Conservation (phyloP, 2,329 filamentous ascomycete species). For the Microdochium nivale region DNA sequence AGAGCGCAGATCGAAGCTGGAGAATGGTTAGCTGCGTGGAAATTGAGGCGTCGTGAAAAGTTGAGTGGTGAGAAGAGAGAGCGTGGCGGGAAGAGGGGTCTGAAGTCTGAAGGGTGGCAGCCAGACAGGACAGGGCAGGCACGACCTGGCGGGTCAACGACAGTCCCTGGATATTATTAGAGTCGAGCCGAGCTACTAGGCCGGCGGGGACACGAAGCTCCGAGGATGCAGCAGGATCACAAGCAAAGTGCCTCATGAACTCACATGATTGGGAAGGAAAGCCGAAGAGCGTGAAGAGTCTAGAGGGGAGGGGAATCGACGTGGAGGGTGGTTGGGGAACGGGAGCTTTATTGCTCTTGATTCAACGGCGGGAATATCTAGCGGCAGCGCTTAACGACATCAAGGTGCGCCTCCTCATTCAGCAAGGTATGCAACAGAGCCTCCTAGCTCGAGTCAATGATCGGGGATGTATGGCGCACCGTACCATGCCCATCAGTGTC, state of each 20-base stretch:
- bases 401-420: too few relatives aligned
- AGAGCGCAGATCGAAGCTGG: not conserved
- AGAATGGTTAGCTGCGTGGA: not conserved
- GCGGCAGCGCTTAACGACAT: not conserved
- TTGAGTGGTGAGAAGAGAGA: not conserved
- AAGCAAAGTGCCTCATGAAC: too few relatives aligned
- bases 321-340: too few relatives aligned
- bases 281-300: too few relatives aligned
- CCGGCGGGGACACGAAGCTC: not conserved
- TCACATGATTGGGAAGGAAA: too few relatives aligned
- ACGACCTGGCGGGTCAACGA: not conserved
- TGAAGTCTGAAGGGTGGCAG: not conserved
- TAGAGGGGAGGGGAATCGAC: too few relatives aligned
- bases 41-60: not conserved
- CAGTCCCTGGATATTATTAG: too few relatives aligned
- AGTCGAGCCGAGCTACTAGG: not conserved
- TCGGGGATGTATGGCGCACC: too few relatives aligned
- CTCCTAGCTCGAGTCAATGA: too few relatives aligned
- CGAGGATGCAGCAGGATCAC: not conserved
- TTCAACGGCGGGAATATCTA: not conserved
- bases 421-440: too few relatives aligned
- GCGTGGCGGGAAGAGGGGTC: not conserved
- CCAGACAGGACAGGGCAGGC: not conserved
- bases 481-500: not conserved
- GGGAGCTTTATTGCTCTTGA: too few relatives aligned